Conservation (phyloP, 129 eudicot genomes). For the Flaveria ramosissima region DNA sequence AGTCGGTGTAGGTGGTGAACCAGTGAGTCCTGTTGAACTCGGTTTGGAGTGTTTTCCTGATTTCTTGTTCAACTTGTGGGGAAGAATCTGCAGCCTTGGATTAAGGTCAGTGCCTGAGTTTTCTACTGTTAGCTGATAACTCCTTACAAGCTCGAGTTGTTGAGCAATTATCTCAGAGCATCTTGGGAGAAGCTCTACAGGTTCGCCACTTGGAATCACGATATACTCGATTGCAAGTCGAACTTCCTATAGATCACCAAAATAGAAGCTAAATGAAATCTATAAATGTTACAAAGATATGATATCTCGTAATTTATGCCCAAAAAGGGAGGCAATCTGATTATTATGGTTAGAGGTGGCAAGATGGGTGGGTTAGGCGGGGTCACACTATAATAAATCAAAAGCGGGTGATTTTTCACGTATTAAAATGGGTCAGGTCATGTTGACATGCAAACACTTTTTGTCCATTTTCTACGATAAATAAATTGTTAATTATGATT, state of each 20-base stretch:
- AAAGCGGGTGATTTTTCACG: not conserved
- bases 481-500: not conserved
- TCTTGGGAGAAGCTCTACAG: slow-evolving; percentile 96
- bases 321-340: not conserved
- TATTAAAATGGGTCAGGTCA: not conserved
- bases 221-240: slow-evolving; percentile 98
- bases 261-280: not conserved
- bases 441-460: not conserved
- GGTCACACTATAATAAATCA: not conserved
- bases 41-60: slow-evolving; percentile 41
- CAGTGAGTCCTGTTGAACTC: slow-evolving; percentile 5
- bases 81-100: slow-evolving; percentile 93
- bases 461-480: not conserved
- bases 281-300: not conserved
- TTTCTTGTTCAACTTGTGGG: slow-evolving; percentile 57
- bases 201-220: slow-evolving; percentile 93
- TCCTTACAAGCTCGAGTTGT: slow-evolving; percentile 88
- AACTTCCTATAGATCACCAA: slow-evolving; percentile 63
- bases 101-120: slow-evolving; percentile 85
- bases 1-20: not conserved
- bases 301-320: not conserved
- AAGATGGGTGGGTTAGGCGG: not conserved
- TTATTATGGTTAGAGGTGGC: not conserved
- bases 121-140: slow-evolving; percentile 82
- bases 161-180: slow-evolving; percentile 85